These are phyloP conservation scores for Cutaneotrichosporon cutaneum DNA, from an alignment of 1,284 basidiomycete genomes.

Conservation along the genomic window DNA sequence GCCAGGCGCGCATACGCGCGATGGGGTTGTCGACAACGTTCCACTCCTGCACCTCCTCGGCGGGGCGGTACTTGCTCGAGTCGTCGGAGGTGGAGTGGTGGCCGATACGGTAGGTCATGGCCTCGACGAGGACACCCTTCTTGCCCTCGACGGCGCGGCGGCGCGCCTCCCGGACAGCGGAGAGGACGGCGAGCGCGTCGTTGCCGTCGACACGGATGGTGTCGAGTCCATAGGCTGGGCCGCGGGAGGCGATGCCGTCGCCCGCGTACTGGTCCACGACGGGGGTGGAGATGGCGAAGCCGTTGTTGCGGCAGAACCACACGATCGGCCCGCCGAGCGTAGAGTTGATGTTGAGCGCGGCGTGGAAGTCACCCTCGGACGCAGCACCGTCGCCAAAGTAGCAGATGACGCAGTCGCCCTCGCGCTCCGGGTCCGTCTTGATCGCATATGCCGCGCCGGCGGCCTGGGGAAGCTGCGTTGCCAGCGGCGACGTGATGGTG, in stretches of 20 bases:
- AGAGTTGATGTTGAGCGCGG: slow-evolving; percentile 57
- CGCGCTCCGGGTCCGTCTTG: slow-evolving; percentile 70
- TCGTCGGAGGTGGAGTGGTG: slow-evolving; percentile 95
- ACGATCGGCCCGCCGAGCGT: slow-evolving; percentile 54
- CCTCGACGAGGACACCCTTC: slow-evolving; percentile 82
- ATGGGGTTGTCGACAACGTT: slow-evolving; percentile 87
- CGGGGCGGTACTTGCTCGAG: slow-evolving; percentile 82
- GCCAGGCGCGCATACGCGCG: slow-evolving; percentile 74
- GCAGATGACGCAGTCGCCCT: slow-evolving; percentile 77
- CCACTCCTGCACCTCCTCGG: slow-evolving; percentile 80
- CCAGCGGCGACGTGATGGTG: slow-evolving; percentile 89
- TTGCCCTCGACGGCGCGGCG: slow-evolving; percentile 72
- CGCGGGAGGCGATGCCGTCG: slow-evolving; percentile 88
- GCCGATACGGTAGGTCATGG: slow-evolving; percentile 90
- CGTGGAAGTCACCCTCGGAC: slow-evolving; percentile 60
- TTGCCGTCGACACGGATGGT: slow-evolving; percentile 92
- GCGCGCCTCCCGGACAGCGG: slow-evolving; percentile 77
- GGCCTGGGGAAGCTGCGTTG: slow-evolving; percentile 93
- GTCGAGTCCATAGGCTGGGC: slow-evolving; percentile 90
- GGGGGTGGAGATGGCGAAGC: slow-evolving; percentile 91
- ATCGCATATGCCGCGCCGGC: slow-evolving; percentile 89
- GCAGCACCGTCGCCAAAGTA: slow-evolving; percentile 77
- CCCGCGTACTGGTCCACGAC: slow-evolving; percentile 84
- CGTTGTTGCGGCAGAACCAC: slow-evolving; percentile 54
- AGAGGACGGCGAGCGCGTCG: slow-evolving; percentile 81